Conservation (phyloP, 768 basidiomycete species). For the Porphyrellus cyaneotinctus region DNA sequence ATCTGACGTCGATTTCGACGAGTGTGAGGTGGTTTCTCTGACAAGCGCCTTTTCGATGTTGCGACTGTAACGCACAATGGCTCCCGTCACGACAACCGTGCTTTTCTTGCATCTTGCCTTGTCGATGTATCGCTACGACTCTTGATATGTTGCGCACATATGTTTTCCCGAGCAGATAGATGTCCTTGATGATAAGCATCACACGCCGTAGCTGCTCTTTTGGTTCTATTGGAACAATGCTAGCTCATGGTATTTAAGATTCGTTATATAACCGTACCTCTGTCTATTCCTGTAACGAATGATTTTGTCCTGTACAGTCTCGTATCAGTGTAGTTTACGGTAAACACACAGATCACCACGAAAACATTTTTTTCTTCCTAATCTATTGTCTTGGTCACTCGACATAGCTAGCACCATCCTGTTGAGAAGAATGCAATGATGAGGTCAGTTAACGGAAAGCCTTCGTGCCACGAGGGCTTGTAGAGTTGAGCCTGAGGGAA, state of each 20-base stretch:
- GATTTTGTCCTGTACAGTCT: background rate
- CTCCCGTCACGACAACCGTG: background rate
- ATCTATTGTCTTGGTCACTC: too few species aligned
- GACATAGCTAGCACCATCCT: background rate
- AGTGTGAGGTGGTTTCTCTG: slow-evolving; percentile 15
- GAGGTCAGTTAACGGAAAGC: background rate
- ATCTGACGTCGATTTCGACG: slow-evolving; percentile 1
- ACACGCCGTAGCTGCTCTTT: background rate
- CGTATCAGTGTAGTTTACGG: background rate
- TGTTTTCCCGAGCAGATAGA: background rate
- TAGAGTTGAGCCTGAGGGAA: background rate
- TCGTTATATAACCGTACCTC: slow-evolving; percentile 7
- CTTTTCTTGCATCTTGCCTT: background rate
- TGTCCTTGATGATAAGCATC: background rate
- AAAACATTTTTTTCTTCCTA: too few species aligned
- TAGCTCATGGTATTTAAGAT: background rate
- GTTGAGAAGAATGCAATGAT: background rate
- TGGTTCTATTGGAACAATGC: background rate
- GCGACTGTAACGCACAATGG: too few species aligned
- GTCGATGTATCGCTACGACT: background rate
- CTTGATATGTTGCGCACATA: background rate
- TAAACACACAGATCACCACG: background rate
- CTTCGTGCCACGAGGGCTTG: background rate
- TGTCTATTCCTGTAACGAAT: background rate
- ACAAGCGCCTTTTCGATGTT: slow-evolving; percentile 22